These are phyloP conservation scores for Stenogyne calaminthoides DNA, from an alignment of 305 asterid species.

Conservation along the genomic window DNA sequence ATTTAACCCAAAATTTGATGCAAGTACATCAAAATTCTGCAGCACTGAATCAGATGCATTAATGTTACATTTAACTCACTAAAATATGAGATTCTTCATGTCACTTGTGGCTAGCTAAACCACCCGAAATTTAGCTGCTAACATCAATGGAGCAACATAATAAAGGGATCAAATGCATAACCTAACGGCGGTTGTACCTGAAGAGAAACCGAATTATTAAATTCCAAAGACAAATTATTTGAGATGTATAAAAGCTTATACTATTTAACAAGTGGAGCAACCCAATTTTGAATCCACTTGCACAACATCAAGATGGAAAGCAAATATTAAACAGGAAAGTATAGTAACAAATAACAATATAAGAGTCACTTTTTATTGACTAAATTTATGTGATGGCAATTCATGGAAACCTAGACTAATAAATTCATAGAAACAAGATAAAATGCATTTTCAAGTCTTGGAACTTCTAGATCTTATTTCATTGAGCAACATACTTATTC, in stretches of 20 bases:
- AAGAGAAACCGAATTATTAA: neutral
- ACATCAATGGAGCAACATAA: neutral
- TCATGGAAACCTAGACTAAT: too few relatives aligned
- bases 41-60: neutral
- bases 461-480: neutral
- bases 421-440: neutral
- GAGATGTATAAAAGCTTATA: neutral
- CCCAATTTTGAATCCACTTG: neutral
- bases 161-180: neutral
- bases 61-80: neutral
- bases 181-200: conserved; percentile 8
- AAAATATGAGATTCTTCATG: neutral
- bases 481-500: neutral
- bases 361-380: neutral
- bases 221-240: neutral
- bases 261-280: neutral
- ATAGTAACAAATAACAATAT: too few relatives aligned
- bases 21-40: neutral
- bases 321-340: neutral
- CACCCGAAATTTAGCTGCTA: neutral
- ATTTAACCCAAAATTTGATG: conserved; percentile 10
- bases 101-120: neutral
- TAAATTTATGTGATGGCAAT: neutral
- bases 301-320: neutral
- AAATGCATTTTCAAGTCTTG: neutral